Evolutionary conservation across 176 grass and related monocot genomes (phyloP).

Genomic region (Thalia dealbata): DNA sequence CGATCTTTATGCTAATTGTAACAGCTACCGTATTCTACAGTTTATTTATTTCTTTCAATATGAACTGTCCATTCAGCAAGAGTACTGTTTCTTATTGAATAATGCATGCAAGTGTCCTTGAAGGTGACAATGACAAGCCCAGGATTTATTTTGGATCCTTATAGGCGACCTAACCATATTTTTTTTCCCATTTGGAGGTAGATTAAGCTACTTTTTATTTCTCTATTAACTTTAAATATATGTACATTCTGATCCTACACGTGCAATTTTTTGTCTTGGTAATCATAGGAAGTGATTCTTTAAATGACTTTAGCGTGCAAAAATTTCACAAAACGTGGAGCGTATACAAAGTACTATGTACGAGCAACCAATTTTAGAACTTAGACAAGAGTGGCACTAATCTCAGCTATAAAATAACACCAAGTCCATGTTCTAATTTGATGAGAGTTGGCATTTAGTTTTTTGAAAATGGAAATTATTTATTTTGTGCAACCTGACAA

Average conservation of each 20-base stretch:
- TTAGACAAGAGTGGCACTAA: neutral
- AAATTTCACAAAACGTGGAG: neutral
- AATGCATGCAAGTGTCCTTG: conserved; percentile 35
- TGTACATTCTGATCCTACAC: neutral
- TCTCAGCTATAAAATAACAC: neutral
- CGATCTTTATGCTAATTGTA: neutral
- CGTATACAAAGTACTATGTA: neutral
- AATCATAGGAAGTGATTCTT: neutral
- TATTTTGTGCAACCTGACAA: neutral
- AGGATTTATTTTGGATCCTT: conserved; percentile 84
- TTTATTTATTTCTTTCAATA: neutral
- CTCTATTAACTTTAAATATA: neutral
- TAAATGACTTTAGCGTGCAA: neutral
- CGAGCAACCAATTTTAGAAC: neutral
- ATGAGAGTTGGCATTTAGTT: neutral
- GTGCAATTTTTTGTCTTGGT: neutral
- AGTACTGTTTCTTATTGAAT: neutral
- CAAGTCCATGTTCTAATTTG: neutral
- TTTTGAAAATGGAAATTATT: neutral
- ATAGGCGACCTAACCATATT: conserved; percentile 49
- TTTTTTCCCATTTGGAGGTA: conserved; percentile 91
- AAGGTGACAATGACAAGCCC: conserved; percentile 79
- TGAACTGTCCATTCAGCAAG: neutral
- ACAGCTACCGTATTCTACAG: neutral
- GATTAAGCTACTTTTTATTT: neutral